Evolutionary conservation across 2,329 filamentous ascomycete species (phyloP).

Genomic region (Ophiostoma triangulosporum): DNA sequence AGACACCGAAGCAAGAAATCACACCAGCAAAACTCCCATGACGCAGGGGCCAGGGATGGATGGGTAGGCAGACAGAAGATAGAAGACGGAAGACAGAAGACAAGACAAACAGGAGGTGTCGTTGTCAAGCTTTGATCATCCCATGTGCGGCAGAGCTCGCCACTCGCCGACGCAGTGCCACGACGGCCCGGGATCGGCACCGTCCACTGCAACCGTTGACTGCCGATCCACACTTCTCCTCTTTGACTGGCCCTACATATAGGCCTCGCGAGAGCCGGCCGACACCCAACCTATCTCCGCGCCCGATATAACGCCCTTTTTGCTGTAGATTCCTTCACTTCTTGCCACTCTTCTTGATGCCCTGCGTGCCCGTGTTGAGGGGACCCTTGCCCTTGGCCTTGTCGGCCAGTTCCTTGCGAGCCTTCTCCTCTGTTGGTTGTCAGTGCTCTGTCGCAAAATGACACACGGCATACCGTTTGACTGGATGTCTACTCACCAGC

Average conservation of each 20-base stretch:
- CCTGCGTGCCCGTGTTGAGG: constrained; percentile 68
- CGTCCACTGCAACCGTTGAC: background rate
- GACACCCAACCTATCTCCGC: background rate
- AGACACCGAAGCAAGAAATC: background rate
- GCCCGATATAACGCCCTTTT: background rate
- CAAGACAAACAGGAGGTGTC: too few species aligned
- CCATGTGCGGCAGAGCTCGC: background rate
- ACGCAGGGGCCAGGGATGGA: background rate
- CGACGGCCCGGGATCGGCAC: background rate
- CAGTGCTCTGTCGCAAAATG: background rate
- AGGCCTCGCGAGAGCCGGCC: background rate
- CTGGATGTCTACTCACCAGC: constrained; percentile 48
- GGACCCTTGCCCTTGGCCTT: constrained; percentile 82
- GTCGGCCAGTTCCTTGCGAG: constrained; percentile 68
- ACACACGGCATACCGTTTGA: too few species aligned
- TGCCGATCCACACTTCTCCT: background rate
- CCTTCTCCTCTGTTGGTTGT: constrained; percentile 54
- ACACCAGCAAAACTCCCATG: background rate
- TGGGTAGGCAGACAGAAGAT: too few species aligned
- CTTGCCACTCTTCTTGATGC: constrained; percentile 98
- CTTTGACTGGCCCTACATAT: background rate
- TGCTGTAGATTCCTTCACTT: constrained; percentile 34
- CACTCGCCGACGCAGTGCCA: background rate
- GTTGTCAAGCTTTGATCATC: background rate
- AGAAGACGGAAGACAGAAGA: too few species aligned